Evolutionary conservation across 2,329 filamentous ascomycete genomes (phyloP).

Genomic region (Bimuria novae-zelandiae): DNA sequence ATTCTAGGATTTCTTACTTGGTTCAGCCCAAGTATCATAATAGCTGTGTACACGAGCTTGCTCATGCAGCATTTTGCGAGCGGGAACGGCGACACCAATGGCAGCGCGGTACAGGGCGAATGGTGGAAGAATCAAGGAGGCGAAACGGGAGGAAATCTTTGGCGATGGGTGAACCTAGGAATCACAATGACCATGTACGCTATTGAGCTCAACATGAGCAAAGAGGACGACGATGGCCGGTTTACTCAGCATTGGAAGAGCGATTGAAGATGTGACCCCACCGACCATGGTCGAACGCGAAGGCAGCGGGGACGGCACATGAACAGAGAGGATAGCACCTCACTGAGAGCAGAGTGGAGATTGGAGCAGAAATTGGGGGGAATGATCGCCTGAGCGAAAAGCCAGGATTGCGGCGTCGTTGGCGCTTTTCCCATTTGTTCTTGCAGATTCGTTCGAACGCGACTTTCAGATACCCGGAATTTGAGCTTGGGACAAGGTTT

Average conservation of each 20-base stretch:
- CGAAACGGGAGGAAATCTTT: slow-evolving; percentile 80
- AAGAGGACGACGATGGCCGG: slow-evolving; percentile 75
- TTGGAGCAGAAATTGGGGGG: neutral
- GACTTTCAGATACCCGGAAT: slow-evolving; percentile 33
- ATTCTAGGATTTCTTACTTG: slow-evolving; percentile 84
- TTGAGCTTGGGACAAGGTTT: slow-evolving; percentile 14
- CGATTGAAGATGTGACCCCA: slow-evolving; percentile 59
- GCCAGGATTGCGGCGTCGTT: neutral
- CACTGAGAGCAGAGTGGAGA: neutral
- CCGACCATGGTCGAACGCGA: neutral
- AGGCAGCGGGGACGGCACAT: neutral
- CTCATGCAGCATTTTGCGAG: slow-evolving; percentile 91
- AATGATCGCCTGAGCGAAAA: neutral
- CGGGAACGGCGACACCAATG: slow-evolving; percentile 59
- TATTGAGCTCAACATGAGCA: slow-evolving; percentile 84
- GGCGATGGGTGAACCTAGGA: slow-evolving; percentile 91
- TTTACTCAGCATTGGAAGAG: slow-evolving; percentile 88
- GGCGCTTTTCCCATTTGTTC: slow-evolving; percentile 9
- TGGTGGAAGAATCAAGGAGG: slow-evolving; percentile 88
- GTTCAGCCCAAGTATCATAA: slow-evolving; percentile 92
- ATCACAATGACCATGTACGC: slow-evolving; percentile 89
- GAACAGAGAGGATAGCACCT: neutral
- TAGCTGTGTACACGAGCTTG: slow-evolving; percentile 94
- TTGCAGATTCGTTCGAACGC: slow-evolving; percentile 16
- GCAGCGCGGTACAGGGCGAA: slow-evolving; percentile 55